phyloP scores from a whole-genome alignment of 2,329 filamentous ascomycete species.

The Colletotrichum siamense region DNA sequence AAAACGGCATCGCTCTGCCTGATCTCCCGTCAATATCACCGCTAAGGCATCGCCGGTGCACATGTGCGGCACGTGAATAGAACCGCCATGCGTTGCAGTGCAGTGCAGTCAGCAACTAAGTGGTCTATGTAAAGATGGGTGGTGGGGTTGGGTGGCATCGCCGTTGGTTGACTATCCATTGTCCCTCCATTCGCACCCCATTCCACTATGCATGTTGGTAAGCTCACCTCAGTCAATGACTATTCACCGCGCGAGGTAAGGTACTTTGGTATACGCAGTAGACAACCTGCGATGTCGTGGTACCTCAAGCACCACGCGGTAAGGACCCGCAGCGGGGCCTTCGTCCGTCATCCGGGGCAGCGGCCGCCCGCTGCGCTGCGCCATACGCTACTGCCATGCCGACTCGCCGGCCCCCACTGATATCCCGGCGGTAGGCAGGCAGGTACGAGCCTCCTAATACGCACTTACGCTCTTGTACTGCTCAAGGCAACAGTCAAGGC shows the following conservation, averaged over 20 bases:
- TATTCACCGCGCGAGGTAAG: not conserved
- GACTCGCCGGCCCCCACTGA: not conserved
- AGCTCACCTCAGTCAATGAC: not conserved
- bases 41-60: not conserved
- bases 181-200: not conserved
- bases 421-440: not conserved
- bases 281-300: not conserved
- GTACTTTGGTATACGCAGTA: not conserved
- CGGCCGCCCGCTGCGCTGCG: slow-evolving; percentile 2
- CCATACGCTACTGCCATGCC: not conserved
- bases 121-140: not conserved
- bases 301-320: not conserved
- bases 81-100: not conserved
- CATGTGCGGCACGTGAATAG: not conserved
- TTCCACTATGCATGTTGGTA: not conserved
- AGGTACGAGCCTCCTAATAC: not conserved
- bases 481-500: not conserved
- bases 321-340: slow-evolving; percentile 1
- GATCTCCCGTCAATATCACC: not conserved
- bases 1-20: not conserved
- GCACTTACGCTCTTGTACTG: not conserved
- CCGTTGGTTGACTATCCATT: not conserved
- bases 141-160: not conserved
- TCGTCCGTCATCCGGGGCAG: not conserved
- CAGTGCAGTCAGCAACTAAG: not conserved